Evolutionary conservation across 2,329 filamentous ascomycete genomes (phyloP).

Genomic region (Penicillium sp.): DNA sequence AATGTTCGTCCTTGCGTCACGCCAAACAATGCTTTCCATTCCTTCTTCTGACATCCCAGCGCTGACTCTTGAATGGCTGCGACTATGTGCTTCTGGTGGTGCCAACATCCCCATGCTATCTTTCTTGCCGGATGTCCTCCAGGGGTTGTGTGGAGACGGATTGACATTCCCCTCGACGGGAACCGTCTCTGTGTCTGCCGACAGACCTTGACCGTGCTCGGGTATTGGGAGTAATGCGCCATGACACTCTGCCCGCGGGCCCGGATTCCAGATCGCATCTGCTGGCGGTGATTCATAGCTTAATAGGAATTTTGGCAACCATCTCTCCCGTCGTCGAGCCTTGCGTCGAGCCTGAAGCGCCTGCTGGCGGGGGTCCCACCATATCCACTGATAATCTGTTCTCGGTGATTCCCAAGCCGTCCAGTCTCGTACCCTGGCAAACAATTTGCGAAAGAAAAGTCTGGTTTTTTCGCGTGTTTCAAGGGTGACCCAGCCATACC

Average conservation of each 20-base stretch:
- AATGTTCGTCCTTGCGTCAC: not conserved
- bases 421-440: slow-evolving; percentile 24
- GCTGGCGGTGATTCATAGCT: slow-evolving; percentile 27
- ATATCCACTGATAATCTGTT: slow-evolving; percentile 40
- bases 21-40: not conserved
- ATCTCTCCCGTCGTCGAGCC: slow-evolving; percentile 16
- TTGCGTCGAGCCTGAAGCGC: slow-evolving; percentile 21
- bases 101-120: not conserved
- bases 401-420: slow-evolving; percentile 36
- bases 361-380: slow-evolving; percentile 40
- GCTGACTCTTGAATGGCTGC: not conserved
- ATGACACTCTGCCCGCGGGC: slow-evolving; percentile 6
- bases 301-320: slow-evolving; percentile 27
- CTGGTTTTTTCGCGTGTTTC: slow-evolving; percentile 34
- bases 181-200: not conserved
- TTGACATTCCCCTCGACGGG: not conserved
- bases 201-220: not conserved
- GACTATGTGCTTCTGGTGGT: not conserved
- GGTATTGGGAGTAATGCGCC: not conserved
- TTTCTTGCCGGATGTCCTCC: not conserved
- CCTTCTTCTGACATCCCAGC: not conserved
- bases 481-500: slow-evolving; percentile 43
- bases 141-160: not conserved
- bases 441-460: slow-evolving; percentile 17
- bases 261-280: slow-evolving; percentile 29